These are phyloP conservation scores for Ascomycota sp. DNA, from an alignment of 2,329 filamentous ascomycete species.

Conservation along the genomic window DNA sequence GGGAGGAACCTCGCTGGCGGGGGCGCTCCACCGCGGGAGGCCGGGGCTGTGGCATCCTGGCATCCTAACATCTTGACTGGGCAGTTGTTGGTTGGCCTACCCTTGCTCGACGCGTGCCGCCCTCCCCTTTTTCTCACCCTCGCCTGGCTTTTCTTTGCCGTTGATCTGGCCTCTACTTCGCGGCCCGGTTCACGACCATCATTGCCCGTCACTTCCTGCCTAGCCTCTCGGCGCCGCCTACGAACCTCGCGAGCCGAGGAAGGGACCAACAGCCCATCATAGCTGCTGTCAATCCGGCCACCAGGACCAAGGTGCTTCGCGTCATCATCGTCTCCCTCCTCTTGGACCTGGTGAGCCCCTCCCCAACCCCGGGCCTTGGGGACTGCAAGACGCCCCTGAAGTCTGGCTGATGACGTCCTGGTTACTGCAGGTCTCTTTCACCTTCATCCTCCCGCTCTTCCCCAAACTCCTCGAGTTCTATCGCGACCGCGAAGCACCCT, in stretches of 20 bases:
- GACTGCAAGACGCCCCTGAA: neutral
- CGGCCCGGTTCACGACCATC: too few relatives aligned
- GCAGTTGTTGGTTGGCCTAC: too few relatives aligned
- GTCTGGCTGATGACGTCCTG: neutral
- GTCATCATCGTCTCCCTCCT: constrained; percentile 81
- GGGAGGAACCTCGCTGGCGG: neutral
- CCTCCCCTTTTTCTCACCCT: too few relatives aligned
- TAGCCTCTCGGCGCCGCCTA: neutral
- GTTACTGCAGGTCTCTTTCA: constrained; percentile 66
- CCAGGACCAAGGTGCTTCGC: constrained; percentile 62
- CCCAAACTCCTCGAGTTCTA: constrained; percentile 93
- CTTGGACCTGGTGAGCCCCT: constrained; percentile 52
- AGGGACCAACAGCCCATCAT: too few relatives aligned
- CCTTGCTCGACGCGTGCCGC: too few relatives aligned
- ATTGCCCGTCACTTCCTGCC: neutral
- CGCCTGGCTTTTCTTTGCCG: too few relatives aligned
- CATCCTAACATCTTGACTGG: too few relatives aligned
- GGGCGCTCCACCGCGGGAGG: neutral
- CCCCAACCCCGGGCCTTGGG: neutral
- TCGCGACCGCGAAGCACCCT: constrained; percentile 54
- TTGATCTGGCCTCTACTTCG: too few relatives aligned
- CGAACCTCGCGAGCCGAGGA: neutral
- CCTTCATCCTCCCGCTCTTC: constrained; percentile 92
- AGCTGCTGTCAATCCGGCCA: constrained; percentile 26
- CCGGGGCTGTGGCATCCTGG: neutral